A percentile compares a stretch with the other conserved stretches of the same genome.
phyloP scores from a whole-genome alignment of 257 asterid species.

The Scutellaria baicalensis region DNA sequence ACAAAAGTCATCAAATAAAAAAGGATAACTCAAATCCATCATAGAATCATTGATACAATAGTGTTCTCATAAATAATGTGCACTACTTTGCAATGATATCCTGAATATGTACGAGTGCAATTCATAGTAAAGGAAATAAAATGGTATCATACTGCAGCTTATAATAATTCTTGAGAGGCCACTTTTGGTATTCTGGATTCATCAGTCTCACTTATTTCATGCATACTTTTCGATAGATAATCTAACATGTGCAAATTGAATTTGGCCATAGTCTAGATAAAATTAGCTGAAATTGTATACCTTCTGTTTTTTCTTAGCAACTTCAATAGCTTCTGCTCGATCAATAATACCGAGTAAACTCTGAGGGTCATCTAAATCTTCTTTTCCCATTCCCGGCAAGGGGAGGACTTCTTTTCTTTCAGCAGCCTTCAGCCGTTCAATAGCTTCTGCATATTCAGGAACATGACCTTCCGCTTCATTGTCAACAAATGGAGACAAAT shows the following conservation, averaged over 20 bases:
- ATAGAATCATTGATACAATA: not conserved
- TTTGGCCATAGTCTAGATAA: not conserved
- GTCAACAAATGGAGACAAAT: slow-evolving; percentile 95
- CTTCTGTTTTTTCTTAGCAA: slow-evolving; percentile 65
- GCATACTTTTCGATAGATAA: not conserved
- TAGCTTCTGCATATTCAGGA: slow-evolving; percentile 94
- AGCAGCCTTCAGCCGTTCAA: slow-evolving; percentile 82
- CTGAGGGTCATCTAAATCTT: slow-evolving; percentile 80
- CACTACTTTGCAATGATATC: not conserved
- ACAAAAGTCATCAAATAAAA: not conserved
- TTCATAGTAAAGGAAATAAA: not conserved
- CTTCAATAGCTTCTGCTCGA: slow-evolving; percentile 81
- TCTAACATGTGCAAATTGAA: not conserved
- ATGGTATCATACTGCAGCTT: not conserved
- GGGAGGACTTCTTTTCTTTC: slow-evolving; percentile 82
- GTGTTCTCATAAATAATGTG: not conserved
- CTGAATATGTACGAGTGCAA: not conserved
- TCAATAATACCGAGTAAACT: slow-evolving; percentile 60
- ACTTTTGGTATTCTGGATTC: not conserved
- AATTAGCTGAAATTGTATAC: slow-evolving; percentile 21
- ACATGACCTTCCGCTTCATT: slow-evolving; percentile 95
- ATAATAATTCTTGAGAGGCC: not conserved
- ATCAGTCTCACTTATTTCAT: not conserved
- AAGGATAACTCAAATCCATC: not conserved
- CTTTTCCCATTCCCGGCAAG: slow-evolving; percentile 78